A percentile compares a stretch with the other conserved stretches of the same genome.
Conservation (phyloP, 257 asterid species). For the Schizonepeta tenuifolia region DNA sequence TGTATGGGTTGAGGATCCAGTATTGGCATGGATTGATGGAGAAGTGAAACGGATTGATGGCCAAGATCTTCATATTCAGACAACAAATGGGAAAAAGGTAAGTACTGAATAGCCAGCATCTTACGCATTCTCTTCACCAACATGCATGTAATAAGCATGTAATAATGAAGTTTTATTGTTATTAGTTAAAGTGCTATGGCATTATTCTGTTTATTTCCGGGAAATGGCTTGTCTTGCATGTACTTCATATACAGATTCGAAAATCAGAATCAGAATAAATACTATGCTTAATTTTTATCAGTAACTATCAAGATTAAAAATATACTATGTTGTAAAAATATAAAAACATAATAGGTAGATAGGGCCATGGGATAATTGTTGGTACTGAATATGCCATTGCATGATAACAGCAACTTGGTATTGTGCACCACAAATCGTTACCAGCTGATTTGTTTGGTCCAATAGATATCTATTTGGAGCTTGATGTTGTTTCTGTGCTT, state of each 20-base stretch:
- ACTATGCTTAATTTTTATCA: neutral
- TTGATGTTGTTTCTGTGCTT: neutral
- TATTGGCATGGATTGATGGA: constrained; percentile 87
- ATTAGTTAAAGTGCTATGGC: constrained; percentile 19
- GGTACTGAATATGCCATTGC: neutral
- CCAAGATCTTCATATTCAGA: constrained; percentile 72
- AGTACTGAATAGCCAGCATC: constrained; percentile 33
- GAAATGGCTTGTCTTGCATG: neutral
- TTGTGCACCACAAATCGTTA: neutral
- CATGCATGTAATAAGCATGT: constrained; percentile 26
- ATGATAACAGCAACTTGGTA: neutral
- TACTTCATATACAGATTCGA: neutral
- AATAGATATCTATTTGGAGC: neutral
- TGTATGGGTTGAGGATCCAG: constrained; percentile 87
- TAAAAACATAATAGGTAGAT: neutral
- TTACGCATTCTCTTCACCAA: constrained; percentile 10
- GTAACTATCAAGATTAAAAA: neutral
- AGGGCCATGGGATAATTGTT: constrained; percentile 14
- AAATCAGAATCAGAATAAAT: neutral
- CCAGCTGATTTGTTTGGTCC: neutral
- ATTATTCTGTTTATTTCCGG: constrained; percentile 4
- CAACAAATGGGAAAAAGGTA: constrained; percentile 76
- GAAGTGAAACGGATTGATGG: constrained; percentile 71
- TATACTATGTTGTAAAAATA: neutral
- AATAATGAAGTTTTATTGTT: neutral